Base-by-base conservation (phyloP, 2,329 filamentous ascomycete genomes). In the Chaetomium olivaceum region DNA sequence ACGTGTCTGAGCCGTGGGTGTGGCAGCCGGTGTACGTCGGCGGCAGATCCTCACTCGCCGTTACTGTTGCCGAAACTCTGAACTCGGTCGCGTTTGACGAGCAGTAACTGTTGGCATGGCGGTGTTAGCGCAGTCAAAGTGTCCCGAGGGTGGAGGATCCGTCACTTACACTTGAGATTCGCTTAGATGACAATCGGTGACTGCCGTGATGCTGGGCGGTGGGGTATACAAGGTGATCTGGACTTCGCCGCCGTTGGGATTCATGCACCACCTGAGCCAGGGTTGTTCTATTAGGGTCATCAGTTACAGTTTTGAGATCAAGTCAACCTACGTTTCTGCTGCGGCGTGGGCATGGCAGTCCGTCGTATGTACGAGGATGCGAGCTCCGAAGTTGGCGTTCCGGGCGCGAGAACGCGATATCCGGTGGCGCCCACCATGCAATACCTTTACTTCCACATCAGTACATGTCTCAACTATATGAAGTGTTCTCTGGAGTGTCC, bases 11-110 rank as follows among this genome's bases (percentile, higher is more conserved):
- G n/a, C 79, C 87, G 75, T 91, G 88, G 0, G 76, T 71, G 74
- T 91, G 89, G 73, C 90, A 91, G 62, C 77, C 85, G 0, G 87
- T 90, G 72, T 87, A 91, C 60, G 83, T 77, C 0, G 87, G 79
- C 1, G 89, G 87, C 21, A 86, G 74, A 58, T 83, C 81, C 56
- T 81, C 80, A 1, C 83, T 87, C 23, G 81, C 81, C 4, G 85
- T 89, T 3, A 80, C 78, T 6, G 82, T 81, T 4, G 80, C 76
- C 57, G 78, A 76, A 27, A 82, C 76, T 46, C 76, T 69, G 62
- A 80, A 83, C 71, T 82, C 81, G 0, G 76, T 76, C 11, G 75
- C 73, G 57, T 77, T 78, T 43, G 77, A 78, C 69, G 82, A 76
- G 70, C 82, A 85, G 68, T 76, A 79, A 19, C 81, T 83, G 14